Evolutionary conservation across 1,284 basidiomycete species (phyloP).

Genomic region (Dichomitus squalens): DNA sequence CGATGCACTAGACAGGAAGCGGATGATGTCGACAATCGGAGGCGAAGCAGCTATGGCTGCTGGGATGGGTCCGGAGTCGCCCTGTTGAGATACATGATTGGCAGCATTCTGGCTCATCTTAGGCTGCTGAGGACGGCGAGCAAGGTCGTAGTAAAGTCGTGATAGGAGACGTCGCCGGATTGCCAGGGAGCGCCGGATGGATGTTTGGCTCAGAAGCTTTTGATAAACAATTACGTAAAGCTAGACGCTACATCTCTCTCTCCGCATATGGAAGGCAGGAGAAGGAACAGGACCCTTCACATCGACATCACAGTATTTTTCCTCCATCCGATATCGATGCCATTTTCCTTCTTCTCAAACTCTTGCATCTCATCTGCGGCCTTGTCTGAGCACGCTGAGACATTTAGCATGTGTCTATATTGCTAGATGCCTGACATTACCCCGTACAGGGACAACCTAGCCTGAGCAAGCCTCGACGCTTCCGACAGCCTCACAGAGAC

Average conservation of each 20-base stretch:
- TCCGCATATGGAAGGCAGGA: constrained; percentile 18
- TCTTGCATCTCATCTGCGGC: not conserved
- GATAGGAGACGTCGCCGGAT: not conserved
- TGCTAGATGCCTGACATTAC: not conserved
- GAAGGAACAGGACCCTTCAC: constrained; percentile 17
- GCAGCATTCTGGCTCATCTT: not conserved
- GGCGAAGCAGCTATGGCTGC: constrained; percentile 10
- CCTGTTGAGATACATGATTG: not conserved
- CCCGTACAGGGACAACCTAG: no score
- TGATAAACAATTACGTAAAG: not conserved
- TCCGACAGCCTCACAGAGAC: no score
- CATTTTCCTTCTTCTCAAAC: not conserved
- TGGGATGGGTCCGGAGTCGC: not conserved
- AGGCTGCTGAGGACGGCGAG: not conserved
- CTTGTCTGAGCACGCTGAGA: not conserved
- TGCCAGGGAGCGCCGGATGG: not conserved
- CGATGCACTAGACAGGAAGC: constrained; percentile 16
- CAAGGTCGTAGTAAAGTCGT: not conserved
- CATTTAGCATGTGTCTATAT: not conserved
- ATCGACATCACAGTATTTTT: constrained; percentile 18
- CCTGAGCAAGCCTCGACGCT: no score
- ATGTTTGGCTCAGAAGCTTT: constrained; percentile 4
- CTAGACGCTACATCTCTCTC: not conserved
- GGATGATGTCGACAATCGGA: constrained; percentile 26
- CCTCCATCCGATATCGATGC: constrained; percentile 18